Base-by-base conservation (phyloP, 306 rosid genomes). In the Ziziphus jujuba region DNA sequence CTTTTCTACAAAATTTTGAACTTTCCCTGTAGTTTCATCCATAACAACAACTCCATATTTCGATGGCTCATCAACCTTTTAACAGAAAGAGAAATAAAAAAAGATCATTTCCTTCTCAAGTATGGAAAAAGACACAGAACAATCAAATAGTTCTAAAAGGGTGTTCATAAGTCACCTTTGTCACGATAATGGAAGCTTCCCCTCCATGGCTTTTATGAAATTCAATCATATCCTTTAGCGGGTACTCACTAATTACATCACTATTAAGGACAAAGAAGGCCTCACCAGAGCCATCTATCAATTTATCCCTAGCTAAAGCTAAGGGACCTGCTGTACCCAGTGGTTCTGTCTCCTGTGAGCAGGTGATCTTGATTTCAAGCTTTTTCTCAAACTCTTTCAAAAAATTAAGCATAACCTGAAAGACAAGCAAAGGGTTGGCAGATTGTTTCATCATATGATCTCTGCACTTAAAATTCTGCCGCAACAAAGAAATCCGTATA, bases 31-130 rank as follows among this genome's bases (percentile, higher is more conserved):
- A 7, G 59, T 17, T 28, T 51, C 49, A 16, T 65, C 70, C 70
- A 50, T 33, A 49, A 65, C 59, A 12, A 65, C 70, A 17, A 65
- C 70, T 28, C 70, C 70, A 33, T 65, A 65, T 34, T 65, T 65
- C 17, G 70, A 65, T 65, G 70, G 70, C 53, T 65, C 70, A 13
- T 65, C 70, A 3, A 65, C 70, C 70, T 65, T n/a, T n/a, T n/a
- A n/a, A 31, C 24, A 34, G 31, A 19, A 16, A 7, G 11, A 34
- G 22, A n/a, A n/a, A n/a, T n/a, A n/a, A 48, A 49, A 15, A 15
- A 6, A 50, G 7, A 6, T 16, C 23, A 50, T 44, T 63, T 47
- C 19, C 22, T 28, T 6, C 12, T 23, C 21, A 34, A 63, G 67
- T 16, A 25, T 2, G 40, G 23, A 16, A 5, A 44, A 13, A 7